Base-by-base conservation (phyloP, 495 filamentous ascomycete genomes). In the Lindgomyces ingoldianus region DNA sequence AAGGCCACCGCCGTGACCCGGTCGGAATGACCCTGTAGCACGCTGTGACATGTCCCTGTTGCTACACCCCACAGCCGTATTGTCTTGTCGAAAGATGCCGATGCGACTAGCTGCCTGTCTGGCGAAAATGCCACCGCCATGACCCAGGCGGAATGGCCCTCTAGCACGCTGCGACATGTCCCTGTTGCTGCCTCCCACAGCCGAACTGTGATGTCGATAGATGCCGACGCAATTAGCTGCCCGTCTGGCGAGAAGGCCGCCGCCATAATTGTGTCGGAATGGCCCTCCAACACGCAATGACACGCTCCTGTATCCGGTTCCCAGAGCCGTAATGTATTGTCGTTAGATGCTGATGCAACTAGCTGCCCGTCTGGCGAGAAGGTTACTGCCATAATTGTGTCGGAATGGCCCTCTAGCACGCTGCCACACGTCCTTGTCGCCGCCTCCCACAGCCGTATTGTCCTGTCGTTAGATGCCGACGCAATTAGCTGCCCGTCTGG, bases 291-390 rank as follows among this genome's bases (percentile, higher is more conserved):
- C 33, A 14, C 14, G 33, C 33, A 6, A 39, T 14, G 33, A 39
- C 33, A 39, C 14, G 56, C 42, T 30, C 53, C 47, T 47, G 29
- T 53, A 19, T 62, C 19, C 1, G 42, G 29, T 53, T 62, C 49
- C 27, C 14, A 39, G 33, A 39, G 33, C 33, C 33, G 33, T 14
- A 39, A 6, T 14, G 33, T 39, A 6, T 6, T 6, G 33, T 39
- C 33, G 33, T 14, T 6, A 6, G 33, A 39, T 6, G 33, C 33
- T 6, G 33, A 39, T 14, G 33, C 33, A 14, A 39, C 33, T 14
- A 39, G 33, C 33, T 39, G 6, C 33, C 33, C 33, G 33, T 39
- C 33, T 39, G 33, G 33, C 33, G 33, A 39, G 33, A 39, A 39
- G 33, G 33, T 14, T 14, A 39, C 33, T 14, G 33, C 33, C 6